These are phyloP conservation scores for Termitomyces titanicus DNA, from an alignment of 768 basidiomycete species.

Conservation along the genomic window DNA sequence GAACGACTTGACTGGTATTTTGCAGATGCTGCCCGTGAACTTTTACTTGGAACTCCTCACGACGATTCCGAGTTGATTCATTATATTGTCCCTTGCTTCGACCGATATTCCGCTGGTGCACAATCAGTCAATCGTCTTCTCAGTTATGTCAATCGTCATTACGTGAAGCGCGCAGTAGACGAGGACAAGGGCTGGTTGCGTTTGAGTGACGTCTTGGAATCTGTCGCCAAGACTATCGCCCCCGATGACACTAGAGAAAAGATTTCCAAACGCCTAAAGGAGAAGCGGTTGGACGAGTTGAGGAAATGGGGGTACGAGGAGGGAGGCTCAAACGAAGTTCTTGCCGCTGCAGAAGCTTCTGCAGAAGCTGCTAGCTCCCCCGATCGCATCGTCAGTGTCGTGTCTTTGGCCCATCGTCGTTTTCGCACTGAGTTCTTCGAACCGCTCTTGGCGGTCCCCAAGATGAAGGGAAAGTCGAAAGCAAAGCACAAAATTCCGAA, in stretches of 20 bases:
- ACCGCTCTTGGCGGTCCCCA: slow-evolving; percentile 65
- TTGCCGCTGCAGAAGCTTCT: slow-evolving; percentile 60
- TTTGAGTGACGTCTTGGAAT: slow-evolving; percentile 60
- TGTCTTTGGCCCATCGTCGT: slow-evolving; percentile 63
- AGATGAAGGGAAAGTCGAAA: slow-evolving; percentile 53
- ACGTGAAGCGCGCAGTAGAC: slow-evolving; percentile 72
- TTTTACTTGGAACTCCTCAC: slow-evolving; percentile 58
- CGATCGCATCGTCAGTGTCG: slow-evolving; percentile 63
- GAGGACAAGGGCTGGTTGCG: slow-evolving; percentile 79
- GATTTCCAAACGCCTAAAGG: slow-evolving; percentile 53
- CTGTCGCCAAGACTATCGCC: slow-evolving; percentile 48
- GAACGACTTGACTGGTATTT: slow-evolving; percentile 72
- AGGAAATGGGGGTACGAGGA: slow-evolving; percentile 69
- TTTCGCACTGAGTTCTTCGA: slow-evolving; percentile 74
- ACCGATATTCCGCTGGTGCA: slow-evolving; percentile 65
- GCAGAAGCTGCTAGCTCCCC: slow-evolving; percentile 70
- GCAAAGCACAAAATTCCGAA: slow-evolving; percentile 48
- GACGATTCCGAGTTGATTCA: slow-evolving; percentile 65
- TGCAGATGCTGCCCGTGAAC: slow-evolving; percentile 54
- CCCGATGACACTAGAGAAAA: slow-evolving; percentile 56
- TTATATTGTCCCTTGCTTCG: slow-evolving; percentile 70
- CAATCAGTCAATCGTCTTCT: slow-evolving; percentile 68
- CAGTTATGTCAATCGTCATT: slow-evolving; percentile 77
- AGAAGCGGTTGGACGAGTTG: slow-evolving; percentile 59
- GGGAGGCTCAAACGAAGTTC: slow-evolving; percentile 41